phyloP scores from a whole-genome alignment of 345 rosid genomes.

The Leavenworthia alabamica region DNA sequence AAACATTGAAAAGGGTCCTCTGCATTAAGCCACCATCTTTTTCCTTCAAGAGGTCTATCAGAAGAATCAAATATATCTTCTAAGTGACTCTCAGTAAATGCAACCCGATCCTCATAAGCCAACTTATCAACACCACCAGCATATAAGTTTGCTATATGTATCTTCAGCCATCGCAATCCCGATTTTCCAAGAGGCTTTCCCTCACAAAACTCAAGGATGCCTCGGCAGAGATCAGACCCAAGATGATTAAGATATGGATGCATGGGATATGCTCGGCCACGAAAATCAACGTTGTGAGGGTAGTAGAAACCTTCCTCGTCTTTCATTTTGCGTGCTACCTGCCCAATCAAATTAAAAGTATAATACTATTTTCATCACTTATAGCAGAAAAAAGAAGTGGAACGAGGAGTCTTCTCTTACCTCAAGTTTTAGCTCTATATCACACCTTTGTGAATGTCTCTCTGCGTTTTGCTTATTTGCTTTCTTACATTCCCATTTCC shows the following conservation, averaged over 20 bases:
- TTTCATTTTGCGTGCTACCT: slow-evolving; percentile 96
- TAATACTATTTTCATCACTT: slow-evolving; percentile 19
- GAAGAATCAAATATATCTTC: slow-evolving; percentile 92
- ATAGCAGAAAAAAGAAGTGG: neutral
- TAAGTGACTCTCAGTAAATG: slow-evolving; percentile 77
- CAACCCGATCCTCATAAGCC: slow-evolving; percentile 68
- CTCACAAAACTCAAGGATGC: slow-evolving; percentile 89
- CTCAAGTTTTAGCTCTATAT: slow-evolving; percentile 83
- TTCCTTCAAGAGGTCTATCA: slow-evolving; percentile 91
- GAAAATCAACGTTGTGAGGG: slow-evolving; percentile 94
- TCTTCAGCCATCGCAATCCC: slow-evolving; percentile 89
- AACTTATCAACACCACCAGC: slow-evolving; percentile 96
- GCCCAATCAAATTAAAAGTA: slow-evolving; percentile 30
- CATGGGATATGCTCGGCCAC: slow-evolving; percentile 99
- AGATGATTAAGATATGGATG: slow-evolving; percentile 97
- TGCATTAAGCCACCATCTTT: slow-evolving; percentile 91
- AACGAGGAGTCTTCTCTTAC: slow-evolving; percentile 46
- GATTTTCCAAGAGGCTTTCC: slow-evolving; percentile 84
- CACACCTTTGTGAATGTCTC: slow-evolving; percentile 94
- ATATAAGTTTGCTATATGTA: slow-evolving; percentile 88
- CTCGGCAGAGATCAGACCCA: slow-evolving; percentile 97
- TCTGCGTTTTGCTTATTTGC: slow-evolving; percentile 68
- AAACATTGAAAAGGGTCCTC: slow-evolving; percentile 98
- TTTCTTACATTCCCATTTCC: slow-evolving; percentile 79
- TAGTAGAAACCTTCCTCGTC: slow-evolving; percentile 91